These are phyloP conservation scores for Ambrosia hybrid DNA, from an alignment of 140 eudicot species.

Conservation along the genomic window DNA sequence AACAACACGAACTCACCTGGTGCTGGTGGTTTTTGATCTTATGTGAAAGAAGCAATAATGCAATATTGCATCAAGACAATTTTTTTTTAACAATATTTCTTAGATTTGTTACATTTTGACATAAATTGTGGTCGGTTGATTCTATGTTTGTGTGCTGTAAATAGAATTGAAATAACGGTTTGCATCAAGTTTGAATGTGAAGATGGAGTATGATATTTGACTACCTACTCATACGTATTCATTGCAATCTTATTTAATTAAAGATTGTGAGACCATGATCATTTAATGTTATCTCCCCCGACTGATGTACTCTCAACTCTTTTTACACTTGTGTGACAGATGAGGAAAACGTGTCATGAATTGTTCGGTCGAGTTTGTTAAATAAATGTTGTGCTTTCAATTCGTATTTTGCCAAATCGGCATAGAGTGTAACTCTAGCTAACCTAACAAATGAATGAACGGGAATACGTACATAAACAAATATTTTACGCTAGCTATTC, in stretches of 20 bases:
- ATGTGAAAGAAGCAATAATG: conserved; percentile 12
- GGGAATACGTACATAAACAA: not conserved
- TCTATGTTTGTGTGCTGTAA: conserved; percentile 21
- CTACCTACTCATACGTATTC: conserved; percentile 25
- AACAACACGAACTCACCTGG: conserved; percentile 39
- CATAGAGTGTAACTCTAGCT: not conserved
- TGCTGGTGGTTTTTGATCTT: conserved; percentile 15
- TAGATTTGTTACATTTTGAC: not conserved
- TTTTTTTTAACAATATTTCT: not conserved
- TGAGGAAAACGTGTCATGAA: not conserved
- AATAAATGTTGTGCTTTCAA: not conserved
- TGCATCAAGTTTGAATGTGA: conserved; percentile 14
- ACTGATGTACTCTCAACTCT: not conserved
- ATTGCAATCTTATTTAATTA: conserved; percentile 17
- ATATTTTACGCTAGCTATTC: not conserved
- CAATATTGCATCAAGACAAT: conserved; percentile 9
- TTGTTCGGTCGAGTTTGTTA: not conserved
- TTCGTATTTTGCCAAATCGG: not conserved
- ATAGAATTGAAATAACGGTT: conserved; percentile 11
- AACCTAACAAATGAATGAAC: too few species aligned
- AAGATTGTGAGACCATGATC: conserved; percentile 9
- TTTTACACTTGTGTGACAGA: conserved; percentile 22
- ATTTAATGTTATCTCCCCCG: conserved; percentile 16
- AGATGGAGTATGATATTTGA: conserved; percentile 21
- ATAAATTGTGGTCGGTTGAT: conserved; percentile 9